Conservation (phyloP, 2,329 filamentous ascomycete genomes). For the Mycosphaerella sp. region DNA sequence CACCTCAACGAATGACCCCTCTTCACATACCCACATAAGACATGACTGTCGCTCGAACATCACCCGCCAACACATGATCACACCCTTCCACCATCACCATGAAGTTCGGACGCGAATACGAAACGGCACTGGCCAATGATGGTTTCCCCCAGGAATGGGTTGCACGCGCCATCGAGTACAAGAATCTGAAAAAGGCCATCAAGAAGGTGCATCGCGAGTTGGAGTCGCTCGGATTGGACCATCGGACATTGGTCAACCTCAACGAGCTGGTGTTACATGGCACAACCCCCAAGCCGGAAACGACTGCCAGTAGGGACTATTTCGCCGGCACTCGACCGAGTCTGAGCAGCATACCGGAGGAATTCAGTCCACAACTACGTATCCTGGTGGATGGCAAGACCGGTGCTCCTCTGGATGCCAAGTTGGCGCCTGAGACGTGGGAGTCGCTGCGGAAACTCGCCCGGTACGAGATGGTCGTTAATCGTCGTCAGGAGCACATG, state of each 20-base stretch:
- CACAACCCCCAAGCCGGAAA: conserved; percentile 1
- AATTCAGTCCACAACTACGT: conserved; percentile 61
- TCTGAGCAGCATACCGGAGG: conserved; percentile 25
- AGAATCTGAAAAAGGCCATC: conserved; percentile 81
- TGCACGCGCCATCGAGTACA: conserved; percentile 72
- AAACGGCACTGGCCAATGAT: conserved; percentile 61
- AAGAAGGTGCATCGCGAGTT: conserved; percentile 72
- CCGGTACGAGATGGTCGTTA: conserved; percentile 40
- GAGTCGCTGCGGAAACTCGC: conserved; percentile 57
- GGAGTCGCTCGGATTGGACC: conserved; percentile 62
- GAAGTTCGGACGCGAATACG: conserved; percentile 82
- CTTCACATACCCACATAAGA: too few relatives aligned
- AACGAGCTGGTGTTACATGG: conserved; percentile 40
- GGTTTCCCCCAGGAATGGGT: conserved; percentile 68
- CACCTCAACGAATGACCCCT: too few relatives aligned
- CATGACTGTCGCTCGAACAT: too few relatives aligned
- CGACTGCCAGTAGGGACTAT: conserved; percentile 15
- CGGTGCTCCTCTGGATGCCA: conserved; percentile 62
- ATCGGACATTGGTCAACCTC: conserved; percentile 61
- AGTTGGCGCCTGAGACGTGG: conserved; percentile 58
- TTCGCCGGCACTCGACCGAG: conserved; percentile 22
- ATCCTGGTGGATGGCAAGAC: conserved; percentile 62
- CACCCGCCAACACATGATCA: not conserved
- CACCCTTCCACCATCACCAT: conserved; percentile 42
- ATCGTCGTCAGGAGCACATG: conserved; percentile 29